A percentile compares a stretch with the other conserved stretches of the same genome.
Evolutionary conservation across 306 rosid genomes (phyloP).

Genomic region (Prunus fruticosa): DNA sequence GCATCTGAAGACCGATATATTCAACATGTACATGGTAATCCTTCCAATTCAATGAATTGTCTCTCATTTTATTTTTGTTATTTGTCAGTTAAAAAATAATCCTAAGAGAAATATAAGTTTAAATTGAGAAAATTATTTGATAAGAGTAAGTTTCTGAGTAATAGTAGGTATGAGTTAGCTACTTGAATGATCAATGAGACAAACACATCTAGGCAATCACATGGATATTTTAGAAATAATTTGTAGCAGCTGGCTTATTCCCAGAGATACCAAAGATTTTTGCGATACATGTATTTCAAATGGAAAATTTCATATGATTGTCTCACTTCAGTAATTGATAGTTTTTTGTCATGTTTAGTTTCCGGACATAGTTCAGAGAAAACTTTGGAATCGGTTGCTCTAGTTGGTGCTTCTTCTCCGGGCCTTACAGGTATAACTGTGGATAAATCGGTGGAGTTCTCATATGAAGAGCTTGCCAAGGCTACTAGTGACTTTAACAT

Average conservation of each 20-base stretch:
- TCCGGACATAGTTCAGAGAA: slow-evolving; percentile 38
- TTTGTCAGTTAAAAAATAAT: no score
- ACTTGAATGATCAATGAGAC: no score
- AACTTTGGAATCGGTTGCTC: slow-evolving; percentile 33
- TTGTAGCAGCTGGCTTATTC: no score
- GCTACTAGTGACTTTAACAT: slow-evolving; percentile 54
- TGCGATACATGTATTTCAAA: background rate
- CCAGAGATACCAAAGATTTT: no score
- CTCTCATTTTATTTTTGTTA: background rate
- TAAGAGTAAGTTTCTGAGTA: no score
- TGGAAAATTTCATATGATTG: background rate
- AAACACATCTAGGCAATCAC: no score
- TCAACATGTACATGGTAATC: slow-evolving; percentile 39
- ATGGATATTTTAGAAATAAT: no score
- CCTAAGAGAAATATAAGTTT: no score
- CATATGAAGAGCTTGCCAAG: slow-evolving; percentile 67
- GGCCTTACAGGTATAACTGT: slow-evolving; percentile 56
- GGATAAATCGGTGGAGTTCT: slow-evolving; percentile 74
- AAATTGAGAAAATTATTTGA: no score
- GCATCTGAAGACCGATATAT: slow-evolving; percentile 29
- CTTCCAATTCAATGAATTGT: background rate
- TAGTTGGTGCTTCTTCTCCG: slow-evolving; percentile 26
- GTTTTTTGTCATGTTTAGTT: slow-evolving; percentile 24
- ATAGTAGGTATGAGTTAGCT: no score
- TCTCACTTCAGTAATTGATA: background rate